Percentiles rank a stretch among this genome's conserved stretches.
These are phyloP conservation scores for Rhodamnia rubescens DNA, from an alignment of 345 rosid genomes.

Conservation along the genomic window DNA sequence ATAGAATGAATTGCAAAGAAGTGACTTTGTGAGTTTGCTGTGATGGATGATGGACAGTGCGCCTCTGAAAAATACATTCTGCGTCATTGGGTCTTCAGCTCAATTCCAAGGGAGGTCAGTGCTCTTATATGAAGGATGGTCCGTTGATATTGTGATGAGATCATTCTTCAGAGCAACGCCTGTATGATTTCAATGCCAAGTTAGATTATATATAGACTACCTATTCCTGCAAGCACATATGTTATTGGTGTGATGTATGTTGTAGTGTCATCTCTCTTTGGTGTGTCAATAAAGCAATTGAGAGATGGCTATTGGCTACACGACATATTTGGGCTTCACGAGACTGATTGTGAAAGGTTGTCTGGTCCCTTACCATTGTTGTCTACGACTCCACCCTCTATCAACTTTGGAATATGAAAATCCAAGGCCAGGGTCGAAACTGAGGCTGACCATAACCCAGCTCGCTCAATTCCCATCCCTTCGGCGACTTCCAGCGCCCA, in stretches of 20 bases:
- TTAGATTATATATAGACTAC: neutral
- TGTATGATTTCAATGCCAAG: neutral
- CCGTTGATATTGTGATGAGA: neutral
- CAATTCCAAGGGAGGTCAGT: neutral
- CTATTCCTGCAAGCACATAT: neutral
- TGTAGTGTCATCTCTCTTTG: no score
- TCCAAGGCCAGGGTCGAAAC: neutral
- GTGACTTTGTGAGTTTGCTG: neutral
- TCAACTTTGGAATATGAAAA: slow-evolving; percentile 5
- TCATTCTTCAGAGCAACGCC: neutral
- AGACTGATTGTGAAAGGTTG: no score
- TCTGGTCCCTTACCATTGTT: slow-evolving; percentile 1
- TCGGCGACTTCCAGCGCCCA: slow-evolving; percentile 15
- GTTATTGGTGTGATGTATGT: no score
- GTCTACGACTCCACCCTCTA: slow-evolving; percentile 12
- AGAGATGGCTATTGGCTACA: no score
- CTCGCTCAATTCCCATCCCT: slow-evolving; percentile 5
- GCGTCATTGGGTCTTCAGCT: neutral
- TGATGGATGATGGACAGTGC: neutral
- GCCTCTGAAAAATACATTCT: neutral
- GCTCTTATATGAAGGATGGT: neutral
- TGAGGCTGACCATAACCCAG: neutral
- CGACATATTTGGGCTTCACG: no score
- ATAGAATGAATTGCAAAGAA: slow-evolving; percentile 8
- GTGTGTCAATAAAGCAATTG: no score